Evolutionary conservation across 1,139 yeast genomes (phyloP), one percentile per base, ranked within the genome.

Genomic region (Saccharomyces hybrid): DNA sequence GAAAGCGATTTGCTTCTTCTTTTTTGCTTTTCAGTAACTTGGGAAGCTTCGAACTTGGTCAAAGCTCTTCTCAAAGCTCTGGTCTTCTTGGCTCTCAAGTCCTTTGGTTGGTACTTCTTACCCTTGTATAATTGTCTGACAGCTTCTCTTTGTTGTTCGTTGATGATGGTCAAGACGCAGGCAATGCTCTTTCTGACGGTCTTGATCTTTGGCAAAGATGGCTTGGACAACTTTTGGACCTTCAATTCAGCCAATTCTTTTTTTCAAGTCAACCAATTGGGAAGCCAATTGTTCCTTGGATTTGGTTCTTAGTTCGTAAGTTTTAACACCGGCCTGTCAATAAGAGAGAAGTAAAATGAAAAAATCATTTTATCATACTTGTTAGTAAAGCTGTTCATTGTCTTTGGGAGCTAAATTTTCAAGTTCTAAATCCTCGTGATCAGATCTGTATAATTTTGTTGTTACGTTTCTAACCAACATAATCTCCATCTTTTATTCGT

Each of bases 31-130:
- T 79, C 86, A 74, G 98, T 91, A 78, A 80, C 78, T 77, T 80
- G 79, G 70, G 82, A 74, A 75, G 88, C 84, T 81, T 93, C 97
- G 78, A 79, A 78, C 75, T 86, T 82, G 77, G 97, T 84, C 76
- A 93, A 84, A 77, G 85, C 83, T 84, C 98, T 89, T 88, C 99
- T 91, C 79, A 93, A 81, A 78, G 99, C 98, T 86, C 98, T 93
- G 80, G 99, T 93, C 87, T 93, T 88, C 91, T 93, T 93, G 73
- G 89, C 96, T 83, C 98, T 93, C 80, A 93, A 85, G 78, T 91
- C 98, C 84, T 91, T 91, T 82, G 99, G 99, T 77, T 85, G 83
- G 85, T 84, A 88, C 82, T 90, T 91, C 86, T 90, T 90, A 80
- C 91, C 96, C 70, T 83, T 83, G 93, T 90, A 91, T 84, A 88